Percentiles rank a stretch among this genome's conserved stretches.
Conservation (phyloP, 2,329 filamentous ascomycete species). For the Aspergillus texensis region DNA sequence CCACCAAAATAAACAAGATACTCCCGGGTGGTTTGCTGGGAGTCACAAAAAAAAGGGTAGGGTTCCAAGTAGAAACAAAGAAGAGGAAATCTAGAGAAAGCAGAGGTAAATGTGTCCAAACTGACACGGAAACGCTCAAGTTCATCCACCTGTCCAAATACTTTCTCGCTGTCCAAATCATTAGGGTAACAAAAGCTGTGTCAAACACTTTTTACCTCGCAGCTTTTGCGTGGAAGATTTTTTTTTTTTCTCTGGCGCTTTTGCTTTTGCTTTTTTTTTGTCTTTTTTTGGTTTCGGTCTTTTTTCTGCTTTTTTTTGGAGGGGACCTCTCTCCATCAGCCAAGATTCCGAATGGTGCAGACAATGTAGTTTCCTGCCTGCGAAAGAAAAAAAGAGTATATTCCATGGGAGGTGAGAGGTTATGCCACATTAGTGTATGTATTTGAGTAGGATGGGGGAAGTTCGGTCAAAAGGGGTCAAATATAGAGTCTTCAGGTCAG, state of each 20-base stretch:
- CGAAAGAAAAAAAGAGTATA: constrained; percentile 2
- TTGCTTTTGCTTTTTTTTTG: constrained; percentile 12
- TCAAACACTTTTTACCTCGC: constrained; percentile 4
- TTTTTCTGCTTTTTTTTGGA: constrained; percentile 13
- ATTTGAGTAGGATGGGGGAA: constrained; percentile 11
- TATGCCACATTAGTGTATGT: constrained; percentile 26
- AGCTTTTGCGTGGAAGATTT: constrained; percentile 15
- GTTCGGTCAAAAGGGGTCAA: constrained; percentile 8
- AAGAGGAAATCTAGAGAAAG: constrained; percentile 5
- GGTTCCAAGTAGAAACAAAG: constrained; percentile 6
- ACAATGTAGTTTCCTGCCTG: background rate
- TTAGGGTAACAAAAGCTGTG: constrained; percentile 18
- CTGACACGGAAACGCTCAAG: constrained; percentile 13
- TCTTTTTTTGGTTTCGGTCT: constrained; percentile 9
- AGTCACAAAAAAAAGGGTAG: constrained; percentile 1
- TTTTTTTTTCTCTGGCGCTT: constrained; percentile 8
- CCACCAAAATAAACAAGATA: background rate
- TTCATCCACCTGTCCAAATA: constrained; percentile 18
- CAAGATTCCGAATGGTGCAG: constrained; percentile 13
- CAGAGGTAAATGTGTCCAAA: background rate
- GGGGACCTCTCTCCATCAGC: constrained; percentile 23
- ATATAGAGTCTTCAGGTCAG: constrained; percentile 6
- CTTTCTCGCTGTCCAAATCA: constrained; percentile 17
- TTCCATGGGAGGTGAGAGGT: constrained; percentile 16
- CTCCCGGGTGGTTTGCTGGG: background rate